phyloP scores from a whole-genome alignment of 768 basidiomycete genomes.

The Clitopilus passeckerianus region DNA sequence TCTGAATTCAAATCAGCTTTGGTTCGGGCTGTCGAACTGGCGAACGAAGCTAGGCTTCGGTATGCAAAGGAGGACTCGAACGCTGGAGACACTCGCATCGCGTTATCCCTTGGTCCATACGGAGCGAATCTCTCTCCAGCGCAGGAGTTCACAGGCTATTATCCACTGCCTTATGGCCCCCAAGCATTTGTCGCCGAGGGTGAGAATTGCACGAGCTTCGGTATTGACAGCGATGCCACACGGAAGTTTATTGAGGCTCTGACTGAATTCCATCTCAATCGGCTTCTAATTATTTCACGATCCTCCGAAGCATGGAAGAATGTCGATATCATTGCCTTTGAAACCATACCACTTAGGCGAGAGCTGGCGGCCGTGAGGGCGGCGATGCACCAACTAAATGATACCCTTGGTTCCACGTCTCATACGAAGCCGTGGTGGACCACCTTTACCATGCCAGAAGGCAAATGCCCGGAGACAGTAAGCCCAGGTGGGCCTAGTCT shows the following conservation, averaged over 20 bases:
- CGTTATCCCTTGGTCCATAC: conserved; percentile 70
- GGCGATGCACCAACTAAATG: conserved; percentile 36
- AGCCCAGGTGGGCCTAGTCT: conserved; percentile 15
- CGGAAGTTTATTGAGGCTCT: conserved; percentile 45
- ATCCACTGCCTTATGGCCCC: conserved; percentile 75
- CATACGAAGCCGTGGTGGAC: conserved; percentile 66
- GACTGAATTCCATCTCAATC: conserved; percentile 55
- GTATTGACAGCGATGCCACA: conserved; percentile 21
- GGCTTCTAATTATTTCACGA: conserved; percentile 48
- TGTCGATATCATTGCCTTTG: conserved; percentile 68
- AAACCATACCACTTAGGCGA: conserved; percentile 65
- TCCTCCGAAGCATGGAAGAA: conserved; percentile 45
- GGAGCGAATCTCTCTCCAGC: conserved; percentile 62
- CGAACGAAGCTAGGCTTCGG: conserved; percentile 37
- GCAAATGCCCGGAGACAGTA: conserved; percentile 36
- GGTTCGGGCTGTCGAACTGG: conserved; percentile 48
- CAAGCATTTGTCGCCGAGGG: conserved; percentile 26
- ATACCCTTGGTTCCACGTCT: conserved; percentile 18
- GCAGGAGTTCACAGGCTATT: conserved; percentile 71
- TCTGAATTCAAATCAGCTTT: conserved; percentile 42
- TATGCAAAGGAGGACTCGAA: conserved; percentile 14
- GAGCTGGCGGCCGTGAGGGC: conserved; percentile 63
- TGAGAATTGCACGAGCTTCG: conserved; percentile 40
- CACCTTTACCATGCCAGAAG: conserved; percentile 54
- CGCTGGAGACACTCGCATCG: conserved; percentile 36